Base-by-base conservation (phyloP, 2,329 filamentous ascomycete species). In the Berkeleyomyces rouxiae region DNA sequence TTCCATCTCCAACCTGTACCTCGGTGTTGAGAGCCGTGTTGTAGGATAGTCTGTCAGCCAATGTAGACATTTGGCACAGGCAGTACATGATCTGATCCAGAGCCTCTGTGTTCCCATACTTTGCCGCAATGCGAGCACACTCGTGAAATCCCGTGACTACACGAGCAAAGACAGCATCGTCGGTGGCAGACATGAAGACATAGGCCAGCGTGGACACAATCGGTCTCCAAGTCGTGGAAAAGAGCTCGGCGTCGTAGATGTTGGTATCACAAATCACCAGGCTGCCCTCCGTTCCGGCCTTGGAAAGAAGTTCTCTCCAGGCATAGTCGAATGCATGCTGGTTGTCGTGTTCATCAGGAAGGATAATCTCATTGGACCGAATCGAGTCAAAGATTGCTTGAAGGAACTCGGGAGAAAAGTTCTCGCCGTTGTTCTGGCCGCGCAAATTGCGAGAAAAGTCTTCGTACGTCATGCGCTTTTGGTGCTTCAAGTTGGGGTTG, bases 181-280 rank as follows among this genome's bases (percentile, higher is more conserved):
- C 95, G 0, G 90, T 95, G 13, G 95, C 95, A 43, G 92, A 97
- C 86, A 97, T 95, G 76, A 99, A 99, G 3, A 99, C 93, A 70
- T 97, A 99, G 10, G 93, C 95, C 62, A 99, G 77, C 0, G 95
- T 97, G 3, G 93, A 91, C 44, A 99, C 81, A 59, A 99, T 90
- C 0, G 95, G 92, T 71, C 84, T 90, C 93, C 95, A 99, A 0
- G 91, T 96, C 31, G 90, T 87, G 63, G 87, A 85, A 72, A 99
- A 99, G 89, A 99, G 96, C 71, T 99, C 91, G 3, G 91, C 89
- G 72, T 99, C 95, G 72, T 90, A 99, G 46, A 95, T 84, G 70
- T 96, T 97, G 3, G 92, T 96, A 67, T 95, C 82, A 71, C 90
- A 95, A 39, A 92, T 77, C 42, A 87, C 76, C 53, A 97, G 78